phyloP scores from a whole-genome alignment of 257 asterid species.

The Perilla frutescens region DNA sequence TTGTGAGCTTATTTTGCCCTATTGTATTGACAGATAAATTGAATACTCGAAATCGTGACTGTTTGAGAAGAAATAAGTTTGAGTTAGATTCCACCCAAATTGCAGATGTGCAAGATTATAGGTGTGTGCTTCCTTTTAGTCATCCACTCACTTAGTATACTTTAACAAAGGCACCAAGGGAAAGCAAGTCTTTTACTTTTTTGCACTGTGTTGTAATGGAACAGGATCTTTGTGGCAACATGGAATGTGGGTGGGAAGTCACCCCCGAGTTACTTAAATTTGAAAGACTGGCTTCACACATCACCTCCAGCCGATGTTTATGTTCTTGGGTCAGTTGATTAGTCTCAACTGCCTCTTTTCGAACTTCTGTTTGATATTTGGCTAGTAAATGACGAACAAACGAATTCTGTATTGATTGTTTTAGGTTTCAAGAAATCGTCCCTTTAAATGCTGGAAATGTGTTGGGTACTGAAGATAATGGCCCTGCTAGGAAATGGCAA shows the following conservation, averaged over 20 bases:
- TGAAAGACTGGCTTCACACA: conserved; percentile 90
- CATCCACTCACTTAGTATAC: conserved; percentile 24
- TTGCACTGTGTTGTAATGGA: conserved; percentile 25
- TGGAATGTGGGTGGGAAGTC: conserved; percentile 99
- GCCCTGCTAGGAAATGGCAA: conserved; percentile 94
- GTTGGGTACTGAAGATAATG: conserved; percentile 90
- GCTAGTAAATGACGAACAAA: conserved; percentile 8
- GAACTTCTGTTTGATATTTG: neutral
- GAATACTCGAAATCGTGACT: conserved; percentile 44
- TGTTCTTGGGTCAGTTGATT: conserved; percentile 81
- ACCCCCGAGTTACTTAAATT: conserved; percentile 75
- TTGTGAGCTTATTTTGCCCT: conserved; percentile 25
- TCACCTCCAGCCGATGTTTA: conserved; percentile 97
- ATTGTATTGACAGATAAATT: conserved; percentile 51
- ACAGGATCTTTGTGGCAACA: conserved; percentile 86
- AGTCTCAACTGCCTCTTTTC: neutral
- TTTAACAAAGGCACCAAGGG: neutral
- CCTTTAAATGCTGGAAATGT: conserved; percentile 96
- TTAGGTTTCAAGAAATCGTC: conserved; percentile 95
- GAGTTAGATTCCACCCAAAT: conserved; percentile 60
- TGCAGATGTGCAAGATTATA: conserved; percentile 62
- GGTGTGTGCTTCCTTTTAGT: conserved; percentile 47
- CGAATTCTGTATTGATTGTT: neutral
- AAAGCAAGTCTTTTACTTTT: conserved; percentile 14
- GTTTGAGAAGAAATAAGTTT: conserved; percentile 49